Evolutionary conservation across 768 basidiomycete genomes (phyloP), one percentile per base, ranked within the genome.

Genomic region (Lactifluus hygrophoroides): DNA sequence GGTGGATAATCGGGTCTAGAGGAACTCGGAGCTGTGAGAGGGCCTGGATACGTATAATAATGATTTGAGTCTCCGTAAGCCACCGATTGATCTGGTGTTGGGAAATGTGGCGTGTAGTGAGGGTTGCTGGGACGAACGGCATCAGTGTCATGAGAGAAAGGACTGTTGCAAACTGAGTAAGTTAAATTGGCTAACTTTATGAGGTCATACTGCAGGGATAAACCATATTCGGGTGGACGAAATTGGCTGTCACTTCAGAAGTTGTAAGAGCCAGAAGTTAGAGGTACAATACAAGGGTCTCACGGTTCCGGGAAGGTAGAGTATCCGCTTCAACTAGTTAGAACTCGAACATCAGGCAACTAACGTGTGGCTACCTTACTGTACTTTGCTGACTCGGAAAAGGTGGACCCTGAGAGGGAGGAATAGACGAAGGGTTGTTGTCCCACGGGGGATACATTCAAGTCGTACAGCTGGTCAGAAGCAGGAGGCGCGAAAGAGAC

Each of bases 61-160:
- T n/a, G 54, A 11, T 58, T 55, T 32, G 64, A 50, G 19, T 62
- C 62, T 25, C 64, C 64, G n/a, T 66, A 65, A 2, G 60, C 44
- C n/a, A 38, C 14, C 9, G 48, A 30, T 25, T 43, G 48, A n/a
- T 51, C 51, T 17, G 60, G 54, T n/a, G 56, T 54, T 6, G 56
- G 60, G 16, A 55, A 19, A 7, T 6, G 19, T 42, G n/a, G 40
- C 61, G 2, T 40, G 54, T 14, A 9, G 6, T 9, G 40, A 19
- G n/a, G 40, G 40, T 21, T 10, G 1, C 62, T 57, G 3, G 44
- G 62, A 51, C 59, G 66, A 54, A 37, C 61, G 37, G 45, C 57
- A n/a, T 49, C 38, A 16, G 61, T 40, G 11, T 16, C 49, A 51
- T 5, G 27, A 8, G 45, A 5, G n/a, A 28, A 19, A 32, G n/a